phyloP scores from a whole-genome alignment of 75 land plant species.

The Chamaecyparis obtusa region DNA sequence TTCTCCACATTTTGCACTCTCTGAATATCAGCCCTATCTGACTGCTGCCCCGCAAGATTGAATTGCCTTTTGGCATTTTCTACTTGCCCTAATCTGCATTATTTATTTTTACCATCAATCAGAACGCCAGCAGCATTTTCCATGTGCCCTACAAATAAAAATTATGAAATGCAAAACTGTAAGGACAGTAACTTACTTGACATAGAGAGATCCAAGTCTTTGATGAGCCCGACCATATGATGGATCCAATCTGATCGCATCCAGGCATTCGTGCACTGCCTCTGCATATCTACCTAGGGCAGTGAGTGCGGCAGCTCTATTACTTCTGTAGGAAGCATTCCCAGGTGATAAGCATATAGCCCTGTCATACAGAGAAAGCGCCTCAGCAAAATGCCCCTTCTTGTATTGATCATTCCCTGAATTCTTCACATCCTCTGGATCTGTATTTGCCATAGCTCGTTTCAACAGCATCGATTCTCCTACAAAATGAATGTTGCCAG shows the following conservation, averaged over 20 bases:
- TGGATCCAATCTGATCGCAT: conserved; percentile 72
- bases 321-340: conserved; percentile 56
- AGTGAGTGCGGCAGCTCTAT: conserved; percentile 70
- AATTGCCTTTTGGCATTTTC: conserved; percentile 33
- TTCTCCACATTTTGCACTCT: conserved; percentile 26
- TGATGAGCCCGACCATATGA: conserved; percentile 60
- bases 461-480: conserved; percentile 7
- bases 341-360: conserved; percentile 65
- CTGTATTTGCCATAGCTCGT: conserved; percentile 10
- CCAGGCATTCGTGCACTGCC: conserved; percentile 70
- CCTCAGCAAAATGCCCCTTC: conserved; percentile 64
- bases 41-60: conserved; percentile 27
- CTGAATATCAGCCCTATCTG: conserved; percentile 19
- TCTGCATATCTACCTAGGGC: conserved; percentile 51
- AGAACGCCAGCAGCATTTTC: background rate
- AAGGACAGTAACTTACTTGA: conserved; percentile 16
- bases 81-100: conserved; percentile 36
- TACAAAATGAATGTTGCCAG: conserved; percentile 8
- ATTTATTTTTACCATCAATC: background rate
- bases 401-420: conserved; percentile 73
- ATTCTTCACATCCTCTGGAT: conserved; percentile 64
- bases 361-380: conserved; percentile 61
- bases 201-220: conserved; percentile 47
- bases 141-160: background rate
- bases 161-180: background rate